A percentile compares a stretch with the other conserved stretches of the same genome.
phyloP scores from a whole-genome alignment of 116 monocot species.

The Trichopus zeylanicus region DNA sequence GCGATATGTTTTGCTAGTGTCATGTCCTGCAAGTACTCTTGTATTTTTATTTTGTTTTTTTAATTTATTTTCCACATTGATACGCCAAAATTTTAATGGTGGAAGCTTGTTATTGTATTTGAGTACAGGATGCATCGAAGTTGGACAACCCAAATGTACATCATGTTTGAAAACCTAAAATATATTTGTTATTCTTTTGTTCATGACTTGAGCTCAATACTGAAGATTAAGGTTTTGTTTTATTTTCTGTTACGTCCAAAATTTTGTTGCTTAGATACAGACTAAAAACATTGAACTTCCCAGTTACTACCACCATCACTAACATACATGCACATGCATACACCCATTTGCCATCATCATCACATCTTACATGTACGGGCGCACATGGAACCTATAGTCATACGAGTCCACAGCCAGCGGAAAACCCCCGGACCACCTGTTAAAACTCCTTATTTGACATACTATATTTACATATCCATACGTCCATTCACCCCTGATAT shows the following conservation, averaged over 20 bases:
- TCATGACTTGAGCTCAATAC: not conserved
- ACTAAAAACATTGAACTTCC: too few relatives aligned
- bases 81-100: not conserved
- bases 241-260: not conserved
- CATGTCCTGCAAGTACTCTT: not conserved
- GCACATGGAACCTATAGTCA: too few relatives aligned
- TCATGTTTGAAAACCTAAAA: not conserved
- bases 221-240: not conserved
- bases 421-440: too few relatives aligned
- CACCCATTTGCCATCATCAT: too few relatives aligned
- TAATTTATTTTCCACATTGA: not conserved
- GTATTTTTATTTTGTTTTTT: not conserved
- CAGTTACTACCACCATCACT: too few relatives aligned
- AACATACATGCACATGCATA: too few relatives aligned
- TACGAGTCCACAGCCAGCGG: too few relatives aligned
- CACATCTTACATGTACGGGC: too few relatives aligned
- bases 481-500: too few relatives aligned
- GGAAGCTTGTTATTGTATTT: not conserved
- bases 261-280: too few relatives aligned
- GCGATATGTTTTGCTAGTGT: not conserved
- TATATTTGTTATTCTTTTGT: not conserved
- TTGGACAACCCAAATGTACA: not conserved
- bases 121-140: not conserved
- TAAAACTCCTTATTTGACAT: too few relatives aligned
- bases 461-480: too few relatives aligned